Evolutionary conservation across 1,284 basidiomycete species (phyloP).

Genomic region (Ceratobasidium sp.): DNA sequence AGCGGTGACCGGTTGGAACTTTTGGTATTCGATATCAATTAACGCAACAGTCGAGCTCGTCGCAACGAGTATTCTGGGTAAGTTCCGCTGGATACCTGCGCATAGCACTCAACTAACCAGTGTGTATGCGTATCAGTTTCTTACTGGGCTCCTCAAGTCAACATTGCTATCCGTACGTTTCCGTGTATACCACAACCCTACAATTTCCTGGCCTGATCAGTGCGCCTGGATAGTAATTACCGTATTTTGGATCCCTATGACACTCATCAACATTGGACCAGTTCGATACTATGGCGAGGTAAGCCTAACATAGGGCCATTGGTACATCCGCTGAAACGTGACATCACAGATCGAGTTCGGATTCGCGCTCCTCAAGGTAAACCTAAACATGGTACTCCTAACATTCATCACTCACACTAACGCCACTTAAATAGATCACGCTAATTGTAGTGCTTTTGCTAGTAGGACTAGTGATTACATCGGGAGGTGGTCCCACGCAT

Average conservation of each 20-base stretch:
- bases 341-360: constrained; percentile 47
- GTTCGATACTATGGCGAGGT: constrained; percentile 46
- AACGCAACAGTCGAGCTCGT: constrained; percentile 46
- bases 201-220: background rate
- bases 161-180: constrained; percentile 38
- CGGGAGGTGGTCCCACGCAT: constrained; percentile 44
- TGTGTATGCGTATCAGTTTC: constrained; percentile 21
- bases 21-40: constrained; percentile 45
- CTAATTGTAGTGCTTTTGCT: constrained; percentile 35
- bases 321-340: background rate
- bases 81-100: background rate
- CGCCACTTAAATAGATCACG: constrained; percentile 9
- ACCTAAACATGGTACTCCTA: background rate
- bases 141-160: constrained; percentile 41
- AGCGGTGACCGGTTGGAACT: constrained; percentile 46
- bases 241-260: constrained; percentile 46
- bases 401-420: background rate
- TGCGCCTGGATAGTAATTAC: constrained; percentile 42
- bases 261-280: constrained; percentile 45
- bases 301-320: background rate
- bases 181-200: background rate
- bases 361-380: constrained; percentile 48
- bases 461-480: constrained; percentile 46
- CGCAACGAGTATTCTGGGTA: constrained; percentile 44
- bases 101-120: background rate